Evolutionary conservation across 495 filamentous ascomycete genomes (phyloP), one percentile per base, ranked within the genome.

Genomic region (Mytilinidion resinicola): DNA sequence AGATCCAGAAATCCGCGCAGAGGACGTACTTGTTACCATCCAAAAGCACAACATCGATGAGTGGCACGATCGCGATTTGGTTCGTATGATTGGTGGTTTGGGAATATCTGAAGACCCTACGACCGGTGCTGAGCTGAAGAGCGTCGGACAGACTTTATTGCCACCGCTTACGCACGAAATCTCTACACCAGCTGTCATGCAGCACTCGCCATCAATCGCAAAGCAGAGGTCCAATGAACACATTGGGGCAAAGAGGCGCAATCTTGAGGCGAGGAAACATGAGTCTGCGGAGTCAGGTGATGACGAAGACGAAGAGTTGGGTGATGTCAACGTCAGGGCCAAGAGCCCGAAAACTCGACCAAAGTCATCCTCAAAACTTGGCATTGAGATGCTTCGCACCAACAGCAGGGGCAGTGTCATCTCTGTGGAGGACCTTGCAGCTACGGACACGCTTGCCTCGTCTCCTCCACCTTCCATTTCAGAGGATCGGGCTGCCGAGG

Each of bases 351-450:
- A 77, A 41, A 59, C 74, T 33, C 75, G 82, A n/a, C 76, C 77
- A 43, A 68, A 69, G 57, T 34, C 85, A 79, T 61, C 61, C 33
- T 95, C 89, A 1, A 96, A 95, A 69, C 80, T 96, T 1, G 88
- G 89, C 1, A 89, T 86, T 38, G 91, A 96, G 72, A 96, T 96
- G 91, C 91, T 96, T 89, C 82, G 91, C 17, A 95, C 90, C 20
- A 95, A 95, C 69, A 93, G 89, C 57, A 85, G 89, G 55, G 91
- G 91, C 25, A 95, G 90, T 66, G 82, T 95, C 39, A 82, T 88
- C 34, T 74, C 71, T 15, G 64, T 70, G 12, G 73, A 75, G 38
- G 73, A 75, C 20, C 30, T 75, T 17, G 42, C 59, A 9, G 43
- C 38, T 10, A 34, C 55, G 19, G 64, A 69, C 11, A 46, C 60